These are phyloP conservation scores for Chaetomidium leptoderma DNA, from an alignment of 495 filamentous ascomycete species.

Conservation along the genomic window DNA sequence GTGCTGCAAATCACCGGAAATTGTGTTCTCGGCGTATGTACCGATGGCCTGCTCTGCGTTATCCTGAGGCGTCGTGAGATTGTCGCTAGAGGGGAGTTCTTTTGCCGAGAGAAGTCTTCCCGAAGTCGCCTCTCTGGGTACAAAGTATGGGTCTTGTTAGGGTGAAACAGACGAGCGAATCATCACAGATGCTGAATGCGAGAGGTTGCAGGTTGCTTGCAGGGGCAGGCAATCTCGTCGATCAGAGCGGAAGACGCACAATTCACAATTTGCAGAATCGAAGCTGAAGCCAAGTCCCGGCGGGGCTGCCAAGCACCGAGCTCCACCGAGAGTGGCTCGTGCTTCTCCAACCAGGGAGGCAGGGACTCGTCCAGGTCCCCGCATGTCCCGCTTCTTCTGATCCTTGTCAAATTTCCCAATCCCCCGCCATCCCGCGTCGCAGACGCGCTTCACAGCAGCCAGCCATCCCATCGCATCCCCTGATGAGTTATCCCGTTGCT, in stretches of 20 bases:
- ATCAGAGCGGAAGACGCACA: background rate
- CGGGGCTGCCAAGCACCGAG: conserved; percentile 1
- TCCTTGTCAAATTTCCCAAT: background rate
- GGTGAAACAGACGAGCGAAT: no score
- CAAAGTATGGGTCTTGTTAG: no score
- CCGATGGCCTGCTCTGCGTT: background rate
- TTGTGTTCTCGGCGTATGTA: background rate
- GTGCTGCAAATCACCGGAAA: background rate
- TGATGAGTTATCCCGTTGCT: no score
- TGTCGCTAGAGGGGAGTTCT: no score
- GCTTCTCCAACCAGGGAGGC: background rate
- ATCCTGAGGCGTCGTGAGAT: background rate
- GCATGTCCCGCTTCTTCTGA: background rate
- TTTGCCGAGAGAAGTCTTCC: no score
- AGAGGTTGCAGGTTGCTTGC: background rate
- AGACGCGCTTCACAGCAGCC: background rate
- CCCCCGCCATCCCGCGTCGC: conserved; percentile 8
- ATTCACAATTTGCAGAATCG: no score
- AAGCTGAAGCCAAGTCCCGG: background rate
- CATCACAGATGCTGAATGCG: background rate
- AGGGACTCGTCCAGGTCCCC: background rate
- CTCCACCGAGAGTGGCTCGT: background rate
- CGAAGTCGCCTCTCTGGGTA: no score
- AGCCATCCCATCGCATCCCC: background rate
- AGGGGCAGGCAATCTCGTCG: background rate